Conservation (phyloP, 2,329 filamentous ascomycete genomes). For the Dothistroma septosporum region DNA sequence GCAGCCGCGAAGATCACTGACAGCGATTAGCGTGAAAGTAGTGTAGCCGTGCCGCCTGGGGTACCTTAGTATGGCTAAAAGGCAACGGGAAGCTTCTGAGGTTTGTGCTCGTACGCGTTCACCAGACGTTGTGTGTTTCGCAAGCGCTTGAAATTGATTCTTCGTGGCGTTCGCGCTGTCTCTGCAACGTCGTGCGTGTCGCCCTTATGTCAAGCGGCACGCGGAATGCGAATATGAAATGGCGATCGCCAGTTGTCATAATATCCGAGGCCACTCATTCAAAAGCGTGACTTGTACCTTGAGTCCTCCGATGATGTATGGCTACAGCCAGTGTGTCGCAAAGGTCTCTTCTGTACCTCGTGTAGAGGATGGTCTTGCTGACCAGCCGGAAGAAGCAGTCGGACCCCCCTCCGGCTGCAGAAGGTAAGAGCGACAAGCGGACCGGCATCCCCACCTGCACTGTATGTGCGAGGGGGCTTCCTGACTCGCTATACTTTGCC, state of each 20-base stretch:
- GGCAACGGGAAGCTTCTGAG: no score
- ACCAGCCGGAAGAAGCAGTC: background rate
- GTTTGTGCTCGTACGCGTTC: background rate
- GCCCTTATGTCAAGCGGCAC: background rate
- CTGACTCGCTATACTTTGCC: background rate
- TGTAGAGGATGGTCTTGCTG: no score
- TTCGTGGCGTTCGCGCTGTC: background rate
- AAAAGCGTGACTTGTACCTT: no score
- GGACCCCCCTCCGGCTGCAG: background rate
- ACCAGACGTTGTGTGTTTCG: background rate
- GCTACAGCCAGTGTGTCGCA: no score
- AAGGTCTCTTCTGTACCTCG: no score
- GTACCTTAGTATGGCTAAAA: no score
- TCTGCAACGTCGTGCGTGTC: background rate
- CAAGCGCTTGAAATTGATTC: background rate
- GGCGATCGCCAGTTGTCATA: background rate
- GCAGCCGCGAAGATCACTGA: no score
- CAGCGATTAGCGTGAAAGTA: no score
- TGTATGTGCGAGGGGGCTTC: background rate
- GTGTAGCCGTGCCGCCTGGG: no score
- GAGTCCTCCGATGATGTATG: no score
- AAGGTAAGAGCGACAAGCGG: background rate
- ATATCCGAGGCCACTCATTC: background rate
- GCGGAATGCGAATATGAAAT: background rate
- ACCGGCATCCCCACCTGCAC: background rate